These are phyloP conservation scores for Aspergillus ellipticus DNA, from an alignment of 495 filamentous ascomycete genomes.

Conservation along the genomic window DNA sequence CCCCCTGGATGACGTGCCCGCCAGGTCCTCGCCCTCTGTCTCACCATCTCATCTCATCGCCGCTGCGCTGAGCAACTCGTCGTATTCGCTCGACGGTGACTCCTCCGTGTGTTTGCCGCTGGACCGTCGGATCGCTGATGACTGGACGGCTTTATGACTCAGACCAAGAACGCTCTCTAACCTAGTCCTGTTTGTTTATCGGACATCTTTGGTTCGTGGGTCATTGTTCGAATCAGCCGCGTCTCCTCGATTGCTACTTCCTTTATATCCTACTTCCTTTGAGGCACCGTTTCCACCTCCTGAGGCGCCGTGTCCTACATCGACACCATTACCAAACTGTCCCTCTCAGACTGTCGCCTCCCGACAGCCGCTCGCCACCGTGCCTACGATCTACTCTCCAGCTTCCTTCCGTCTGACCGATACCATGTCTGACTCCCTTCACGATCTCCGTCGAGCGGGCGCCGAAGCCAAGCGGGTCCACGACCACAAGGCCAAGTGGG, in stretches of 20 bases:
- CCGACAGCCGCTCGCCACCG: too few species aligned
- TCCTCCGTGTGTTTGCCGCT: background rate
- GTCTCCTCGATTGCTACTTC: too few species aligned
- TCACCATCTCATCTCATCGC: too few species aligned
- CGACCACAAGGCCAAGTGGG: slow-evolving; percentile 55
- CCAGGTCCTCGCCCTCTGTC: background rate
- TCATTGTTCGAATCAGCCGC: too few species aligned
- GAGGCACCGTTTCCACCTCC: too few species aligned
- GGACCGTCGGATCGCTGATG: slow-evolving; percentile 3
- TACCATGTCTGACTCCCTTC: slow-evolving; percentile 16
- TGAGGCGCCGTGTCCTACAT: too few species aligned
- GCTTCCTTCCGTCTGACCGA: too few species aligned
- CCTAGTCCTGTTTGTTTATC: background rate
- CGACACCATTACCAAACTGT: too few species aligned
- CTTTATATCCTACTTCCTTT: too few species aligned
- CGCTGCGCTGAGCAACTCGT: background rate
- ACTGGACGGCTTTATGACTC: slow-evolving; percentile 5
- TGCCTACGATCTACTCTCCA: too few species aligned
- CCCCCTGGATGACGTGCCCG: background rate
- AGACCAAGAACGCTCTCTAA: slow-evolving; percentile 3
- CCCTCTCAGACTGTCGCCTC: background rate
- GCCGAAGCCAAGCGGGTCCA: slow-evolving; percentile 41
- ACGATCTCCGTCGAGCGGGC: slow-evolving; percentile 24
- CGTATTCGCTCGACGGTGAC: background rate
- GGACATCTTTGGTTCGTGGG: slow-evolving; percentile 2